Percentiles rank a stretch among this genome's conserved stretches.
Evolutionary conservation across 441 rosid species (phyloP).

Genomic region (Populus hybrid): DNA sequence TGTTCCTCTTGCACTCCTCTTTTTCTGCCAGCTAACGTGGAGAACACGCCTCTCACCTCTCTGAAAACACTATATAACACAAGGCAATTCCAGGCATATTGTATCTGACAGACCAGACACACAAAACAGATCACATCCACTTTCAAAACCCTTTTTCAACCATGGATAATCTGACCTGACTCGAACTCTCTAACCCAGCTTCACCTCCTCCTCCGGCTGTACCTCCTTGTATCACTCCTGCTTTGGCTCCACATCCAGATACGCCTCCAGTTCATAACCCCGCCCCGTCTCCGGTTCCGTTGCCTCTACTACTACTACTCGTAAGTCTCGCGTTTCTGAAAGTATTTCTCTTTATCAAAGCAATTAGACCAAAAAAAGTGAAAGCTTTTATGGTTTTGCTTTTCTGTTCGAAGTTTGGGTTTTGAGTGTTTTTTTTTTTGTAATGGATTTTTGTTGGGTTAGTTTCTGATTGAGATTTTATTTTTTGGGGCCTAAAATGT

Average conservation of each 20-base stretch:
- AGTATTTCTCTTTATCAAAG: background rate
- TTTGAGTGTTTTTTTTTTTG: background rate
- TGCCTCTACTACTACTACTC: background rate
- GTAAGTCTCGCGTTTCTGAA: slow-evolving; percentile 3
- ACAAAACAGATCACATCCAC: background rate
- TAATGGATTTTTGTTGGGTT: background rate
- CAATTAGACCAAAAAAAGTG: background rate
- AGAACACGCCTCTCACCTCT: too few relatives aligned
- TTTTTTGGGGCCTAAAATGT: background rate
- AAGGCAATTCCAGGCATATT: background rate
- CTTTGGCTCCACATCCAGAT: background rate
- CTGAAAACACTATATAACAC: too few relatives aligned
- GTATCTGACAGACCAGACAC: background rate
- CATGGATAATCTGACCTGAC: background rate
- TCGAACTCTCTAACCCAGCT: background rate
- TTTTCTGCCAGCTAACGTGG: too few relatives aligned
- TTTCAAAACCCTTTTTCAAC: background rate
- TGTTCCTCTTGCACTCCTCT: too few relatives aligned
- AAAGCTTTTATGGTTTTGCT: background rate
- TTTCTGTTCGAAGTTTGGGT: background rate
- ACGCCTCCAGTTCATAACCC: background rate
- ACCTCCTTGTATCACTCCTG: background rate
- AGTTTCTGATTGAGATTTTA: background rate
- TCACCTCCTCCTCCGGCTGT: background rate
- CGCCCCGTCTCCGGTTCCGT: background rate